A percentile compares a stretch with the other conserved stretches of the same genome.
Evolutionary conservation across 257 asterid genomes (phyloP).

Genomic region (Scutellaria galericulata): DNA sequence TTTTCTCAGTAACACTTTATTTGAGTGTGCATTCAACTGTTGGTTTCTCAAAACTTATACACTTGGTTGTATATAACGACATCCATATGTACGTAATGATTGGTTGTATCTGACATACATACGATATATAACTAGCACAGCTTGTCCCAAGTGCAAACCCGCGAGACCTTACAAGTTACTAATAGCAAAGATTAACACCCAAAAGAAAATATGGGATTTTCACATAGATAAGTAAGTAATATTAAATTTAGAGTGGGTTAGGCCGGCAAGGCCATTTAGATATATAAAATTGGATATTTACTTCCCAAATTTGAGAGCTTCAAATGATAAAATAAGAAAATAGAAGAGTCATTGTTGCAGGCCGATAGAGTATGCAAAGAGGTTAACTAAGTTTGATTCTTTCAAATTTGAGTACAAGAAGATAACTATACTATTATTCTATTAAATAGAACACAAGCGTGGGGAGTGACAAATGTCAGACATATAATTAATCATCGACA

Average conservation of each 20-base stretch:
- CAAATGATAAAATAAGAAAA: constrained; percentile 4
- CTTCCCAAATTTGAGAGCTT: constrained; percentile 2
- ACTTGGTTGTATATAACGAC: neutral
- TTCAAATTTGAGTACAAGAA: constrained; percentile 3
- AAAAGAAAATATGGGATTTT: neutral
- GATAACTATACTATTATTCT: neutral
- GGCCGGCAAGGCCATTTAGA: constrained; percentile 33
- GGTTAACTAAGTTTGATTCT: constrained; percentile 20
- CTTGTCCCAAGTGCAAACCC: no score
- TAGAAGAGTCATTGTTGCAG: constrained; percentile 23
- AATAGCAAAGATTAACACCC: no score
- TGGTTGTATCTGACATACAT: neutral
- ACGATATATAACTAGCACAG: no score
- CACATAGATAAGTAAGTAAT: neutral
- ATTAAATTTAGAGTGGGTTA: neutral
- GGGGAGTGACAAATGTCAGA: constrained; percentile 25
- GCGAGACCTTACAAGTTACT: no score
- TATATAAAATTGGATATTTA: neutral
- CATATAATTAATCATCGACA: constrained; percentile 24
- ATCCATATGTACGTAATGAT: neutral
- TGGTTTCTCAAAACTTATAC: neutral
- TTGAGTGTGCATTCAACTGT: neutral
- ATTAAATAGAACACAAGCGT: constrained; percentile 7
- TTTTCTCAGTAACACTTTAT: constrained; percentile 6
- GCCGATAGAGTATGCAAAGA: constrained; percentile 12